A percentile compares a stretch with the other conserved stretches of the same genome.
These are phyloP conservation scores for Nemania sp. DNA, from an alignment of 2,329 filamentous ascomycete species.

Conservation along the genomic window DNA sequence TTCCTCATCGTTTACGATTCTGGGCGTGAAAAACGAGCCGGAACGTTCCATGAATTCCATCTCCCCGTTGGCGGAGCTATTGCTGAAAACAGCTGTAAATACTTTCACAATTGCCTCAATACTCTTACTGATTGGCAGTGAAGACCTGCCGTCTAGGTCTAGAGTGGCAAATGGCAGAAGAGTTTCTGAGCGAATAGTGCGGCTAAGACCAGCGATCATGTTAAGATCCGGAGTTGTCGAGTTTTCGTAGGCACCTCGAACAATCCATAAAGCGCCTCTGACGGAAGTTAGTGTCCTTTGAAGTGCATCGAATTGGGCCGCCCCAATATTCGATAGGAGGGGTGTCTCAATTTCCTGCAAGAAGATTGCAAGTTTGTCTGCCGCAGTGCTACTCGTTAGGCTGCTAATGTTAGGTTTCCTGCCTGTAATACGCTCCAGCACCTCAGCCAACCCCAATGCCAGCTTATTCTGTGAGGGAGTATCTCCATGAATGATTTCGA, in stretches of 20 bases:
- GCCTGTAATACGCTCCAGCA: slow-evolving; percentile 51
- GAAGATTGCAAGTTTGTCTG: slow-evolving; percentile 57
- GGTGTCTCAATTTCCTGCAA: slow-evolving; percentile 60
- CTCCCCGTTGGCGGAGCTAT: slow-evolving; percentile 51
- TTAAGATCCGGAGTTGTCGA: slow-evolving; percentile 50
- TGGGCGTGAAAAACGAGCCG: slow-evolving; percentile 56
- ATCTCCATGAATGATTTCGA: slow-evolving; percentile 56
- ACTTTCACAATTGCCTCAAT: slow-evolving; percentile 50
- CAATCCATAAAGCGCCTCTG: slow-evolving; percentile 54
- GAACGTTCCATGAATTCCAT: slow-evolving; percentile 58
- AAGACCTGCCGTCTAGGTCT: slow-evolving; percentile 48
- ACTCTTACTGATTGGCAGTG: slow-evolving; percentile 39
- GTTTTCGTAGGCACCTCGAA: slow-evolving; percentile 52
- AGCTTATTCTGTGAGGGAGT: slow-evolving; percentile 50
- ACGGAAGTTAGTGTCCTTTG: slow-evolving; percentile 49
- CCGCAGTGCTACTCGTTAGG: slow-evolving; percentile 48
- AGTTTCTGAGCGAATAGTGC: slow-evolving; percentile 52
- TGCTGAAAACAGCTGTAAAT: slow-evolving; percentile 54
- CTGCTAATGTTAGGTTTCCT: slow-evolving; percentile 50
- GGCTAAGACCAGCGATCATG: slow-evolving; percentile 52
- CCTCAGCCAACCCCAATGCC: slow-evolving; percentile 51
- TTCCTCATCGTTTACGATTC: slow-evolving; percentile 55
- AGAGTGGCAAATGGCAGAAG: slow-evolving; percentile 51
- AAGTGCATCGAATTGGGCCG: slow-evolving; percentile 53
- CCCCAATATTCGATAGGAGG: slow-evolving; percentile 56